Evolutionary conservation across 352 stramenopile species (phyloP).

Genomic region (Blastocystis sp.): DNA sequence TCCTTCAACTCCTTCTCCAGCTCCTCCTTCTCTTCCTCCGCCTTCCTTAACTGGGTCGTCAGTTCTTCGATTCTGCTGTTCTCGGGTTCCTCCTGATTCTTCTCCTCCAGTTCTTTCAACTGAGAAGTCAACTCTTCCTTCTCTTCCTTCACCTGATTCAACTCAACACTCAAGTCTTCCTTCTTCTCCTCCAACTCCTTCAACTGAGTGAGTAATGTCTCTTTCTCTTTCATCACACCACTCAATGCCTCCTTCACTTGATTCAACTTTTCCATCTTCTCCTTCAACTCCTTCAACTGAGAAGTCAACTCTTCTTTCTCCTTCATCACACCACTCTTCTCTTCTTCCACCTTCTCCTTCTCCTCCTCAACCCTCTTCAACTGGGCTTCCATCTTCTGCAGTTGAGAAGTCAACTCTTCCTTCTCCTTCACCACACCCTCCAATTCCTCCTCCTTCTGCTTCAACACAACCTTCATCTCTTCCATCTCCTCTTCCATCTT

Average conservation of each 20-base stretch:
- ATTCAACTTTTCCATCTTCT: neutral
- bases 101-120: neutral
- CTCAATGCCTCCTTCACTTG: neutral
- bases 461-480: too few species aligned
- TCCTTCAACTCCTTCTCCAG: neutral
- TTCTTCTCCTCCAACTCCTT: neutral
- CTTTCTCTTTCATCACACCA: neutral
- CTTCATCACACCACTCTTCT: too few species aligned
- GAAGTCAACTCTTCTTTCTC: neutral
- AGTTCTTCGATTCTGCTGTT: neutral
- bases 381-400: too few species aligned
- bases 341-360: too few species aligned
- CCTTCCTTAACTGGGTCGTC: neutral
- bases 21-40: neutral
- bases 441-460: too few species aligned
- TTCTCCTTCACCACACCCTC: too few species aligned
- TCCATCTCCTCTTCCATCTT: too few species aligned
- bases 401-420: neutral
- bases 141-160: neutral
- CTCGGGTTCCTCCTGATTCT: neutral
- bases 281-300: neutral
- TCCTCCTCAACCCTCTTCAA: too few species aligned
- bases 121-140: neutral
- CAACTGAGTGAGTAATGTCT: neutral
- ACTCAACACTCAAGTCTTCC: neutral